Evolutionary conservation across 495 filamentous ascomycete species (phyloP).

Genomic region (Penicillium bovifimosum): DNA sequence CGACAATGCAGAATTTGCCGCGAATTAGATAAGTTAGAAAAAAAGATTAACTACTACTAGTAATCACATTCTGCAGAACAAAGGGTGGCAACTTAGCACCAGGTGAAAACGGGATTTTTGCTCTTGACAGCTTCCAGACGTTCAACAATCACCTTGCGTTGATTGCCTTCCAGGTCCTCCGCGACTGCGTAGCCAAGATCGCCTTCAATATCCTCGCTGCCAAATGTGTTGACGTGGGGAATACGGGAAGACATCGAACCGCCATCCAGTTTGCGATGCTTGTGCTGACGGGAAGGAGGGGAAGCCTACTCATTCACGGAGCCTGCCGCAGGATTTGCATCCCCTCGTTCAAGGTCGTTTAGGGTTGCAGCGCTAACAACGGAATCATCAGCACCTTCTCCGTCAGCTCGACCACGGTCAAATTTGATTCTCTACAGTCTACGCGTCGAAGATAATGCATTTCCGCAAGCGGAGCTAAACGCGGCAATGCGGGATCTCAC

Average conservation of each 20-base stretch:
- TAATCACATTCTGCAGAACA: slow-evolving; percentile 4
- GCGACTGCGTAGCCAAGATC: slow-evolving; percentile 93
- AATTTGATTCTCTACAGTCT: too few relatives aligned
- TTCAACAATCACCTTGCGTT: slow-evolving; percentile 93
- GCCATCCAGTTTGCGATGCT: slow-evolving; percentile 38
- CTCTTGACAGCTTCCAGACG: slow-evolving; percentile 90
- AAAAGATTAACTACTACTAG: slow-evolving; percentile 10
- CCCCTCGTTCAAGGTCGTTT: slow-evolving; percentile 27
- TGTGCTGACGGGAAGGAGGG: slow-evolving; percentile 29
- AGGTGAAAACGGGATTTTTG: slow-evolving; percentile 93
- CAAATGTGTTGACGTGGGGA: slow-evolving; percentile 37
- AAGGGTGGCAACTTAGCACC: slow-evolving; percentile 59
- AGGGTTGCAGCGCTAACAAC: slow-evolving; percentile 35
- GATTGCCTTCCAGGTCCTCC: slow-evolving; percentile 83
- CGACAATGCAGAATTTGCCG: slow-evolving; percentile 18
- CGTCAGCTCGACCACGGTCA: slow-evolving; percentile 49
- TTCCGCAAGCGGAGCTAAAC: too few relatives aligned
- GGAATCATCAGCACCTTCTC: slow-evolving; percentile 30
- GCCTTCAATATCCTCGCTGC: slow-evolving; percentile 77
- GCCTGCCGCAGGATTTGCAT: slow-evolving; percentile 24
- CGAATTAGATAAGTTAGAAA: slow-evolving; percentile 11
- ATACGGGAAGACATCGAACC: slow-evolving; percentile 36
- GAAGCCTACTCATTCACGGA: slow-evolving; percentile 41
- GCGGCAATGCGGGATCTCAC: too few relatives aligned
- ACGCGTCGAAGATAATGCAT: too few relatives aligned